Percentiles rank a stretch among this genome's conserved stretches.
Evolutionary conservation across 805 yeast genomes (phyloP).

Genomic region (Saturnispora diversa): DNA sequence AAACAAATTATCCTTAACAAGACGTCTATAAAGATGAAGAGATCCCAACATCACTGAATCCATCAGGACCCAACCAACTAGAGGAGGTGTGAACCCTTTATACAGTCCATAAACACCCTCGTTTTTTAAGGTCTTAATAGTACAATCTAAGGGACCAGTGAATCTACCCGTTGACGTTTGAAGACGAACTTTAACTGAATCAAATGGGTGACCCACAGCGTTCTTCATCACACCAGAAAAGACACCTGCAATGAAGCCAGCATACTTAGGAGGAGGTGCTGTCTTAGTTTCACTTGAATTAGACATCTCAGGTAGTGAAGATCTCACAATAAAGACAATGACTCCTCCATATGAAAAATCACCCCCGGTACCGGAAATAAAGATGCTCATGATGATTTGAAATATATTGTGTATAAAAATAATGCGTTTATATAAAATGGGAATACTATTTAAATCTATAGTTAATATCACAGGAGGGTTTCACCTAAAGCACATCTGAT

Average conservation of each 20-base stretch:
- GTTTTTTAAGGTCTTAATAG: conserved; percentile 55
- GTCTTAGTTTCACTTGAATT: conserved; percentile 12
- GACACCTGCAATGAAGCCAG: conserved; percentile 84
- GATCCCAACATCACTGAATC: conserved; percentile 88
- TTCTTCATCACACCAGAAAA: conserved; percentile 83
- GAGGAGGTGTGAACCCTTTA: conserved; percentile 88
- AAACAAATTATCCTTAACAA: conserved; percentile 58
- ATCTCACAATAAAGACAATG: no score
- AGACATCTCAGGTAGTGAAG: no score
- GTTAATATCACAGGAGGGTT: conserved; percentile 47
- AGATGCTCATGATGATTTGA: not conserved
- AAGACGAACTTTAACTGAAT: conserved; percentile 78
- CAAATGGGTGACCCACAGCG: conserved; percentile 90
- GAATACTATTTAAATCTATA: not conserved
- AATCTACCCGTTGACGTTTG: conserved; percentile 63
- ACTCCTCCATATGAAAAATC: no score
- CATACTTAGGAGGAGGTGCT: conserved; percentile 43
- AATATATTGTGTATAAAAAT: not conserved
- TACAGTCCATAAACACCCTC: conserved; percentile 80
- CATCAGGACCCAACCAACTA: conserved; percentile 91
- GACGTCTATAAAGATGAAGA: conserved; percentile 64
- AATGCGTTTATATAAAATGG: no score
- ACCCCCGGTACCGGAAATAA: conserved; percentile 7
- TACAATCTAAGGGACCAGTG: conserved; percentile 78
- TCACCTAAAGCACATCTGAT: conserved; percentile 95